Evolutionary conservation across 1,139 yeast genomes (phyloP).

Genomic region (Blastobotrys petasosporus): DNA sequence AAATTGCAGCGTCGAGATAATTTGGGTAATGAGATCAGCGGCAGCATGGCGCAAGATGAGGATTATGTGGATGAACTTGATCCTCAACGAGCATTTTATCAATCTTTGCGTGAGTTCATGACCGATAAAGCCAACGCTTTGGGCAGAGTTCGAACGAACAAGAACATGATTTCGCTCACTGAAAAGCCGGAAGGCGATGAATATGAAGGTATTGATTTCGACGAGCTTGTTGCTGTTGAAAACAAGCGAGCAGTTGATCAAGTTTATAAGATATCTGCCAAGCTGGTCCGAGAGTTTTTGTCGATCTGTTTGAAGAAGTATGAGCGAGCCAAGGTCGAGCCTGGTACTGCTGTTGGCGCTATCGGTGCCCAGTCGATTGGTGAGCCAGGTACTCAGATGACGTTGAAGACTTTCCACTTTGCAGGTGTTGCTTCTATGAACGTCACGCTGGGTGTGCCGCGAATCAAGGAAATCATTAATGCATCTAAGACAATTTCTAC

Average conservation of each 20-base stretch:
- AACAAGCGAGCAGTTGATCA: slow-evolving; percentile 58
- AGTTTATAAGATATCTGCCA: slow-evolving; percentile 61
- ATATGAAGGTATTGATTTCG: slow-evolving; percentile 41
- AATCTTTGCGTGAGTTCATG: slow-evolving; percentile 63
- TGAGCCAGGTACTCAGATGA: slow-evolving; percentile 99
- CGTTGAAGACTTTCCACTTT: slow-evolving; percentile 96
- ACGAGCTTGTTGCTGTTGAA: slow-evolving; percentile 34
- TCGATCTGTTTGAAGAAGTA: slow-evolving; percentile 76
- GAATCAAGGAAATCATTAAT: slow-evolving; percentile 96
- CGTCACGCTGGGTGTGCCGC: slow-evolving; percentile 97
- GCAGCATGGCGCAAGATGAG: slow-evolving; percentile 34
- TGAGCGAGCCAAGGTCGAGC: slow-evolving; percentile 88
- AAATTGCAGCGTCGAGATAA: slow-evolving; percentile 65
- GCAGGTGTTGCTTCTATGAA: slow-evolving; percentile 99
- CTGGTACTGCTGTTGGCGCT: slow-evolving; percentile 99
- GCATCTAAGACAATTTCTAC: slow-evolving; percentile 95
- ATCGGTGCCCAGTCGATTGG: slow-evolving; percentile 99
- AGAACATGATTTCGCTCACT: slow-evolving; percentile 42
- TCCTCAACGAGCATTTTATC: slow-evolving; percentile 78
- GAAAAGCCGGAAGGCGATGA: slow-evolving; percentile 42
- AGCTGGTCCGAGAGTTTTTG: slow-evolving; percentile 61
- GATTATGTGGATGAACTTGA: slow-evolving; percentile 68
- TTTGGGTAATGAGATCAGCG: slow-evolving; percentile 50
- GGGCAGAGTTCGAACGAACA: slow-evolving; percentile 51
- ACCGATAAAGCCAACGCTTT: slow-evolving; percentile 50